These are phyloP conservation scores for Orobanche coerulescens DNA, from an alignment of 257 asterid species.

Conservation along the genomic window DNA sequence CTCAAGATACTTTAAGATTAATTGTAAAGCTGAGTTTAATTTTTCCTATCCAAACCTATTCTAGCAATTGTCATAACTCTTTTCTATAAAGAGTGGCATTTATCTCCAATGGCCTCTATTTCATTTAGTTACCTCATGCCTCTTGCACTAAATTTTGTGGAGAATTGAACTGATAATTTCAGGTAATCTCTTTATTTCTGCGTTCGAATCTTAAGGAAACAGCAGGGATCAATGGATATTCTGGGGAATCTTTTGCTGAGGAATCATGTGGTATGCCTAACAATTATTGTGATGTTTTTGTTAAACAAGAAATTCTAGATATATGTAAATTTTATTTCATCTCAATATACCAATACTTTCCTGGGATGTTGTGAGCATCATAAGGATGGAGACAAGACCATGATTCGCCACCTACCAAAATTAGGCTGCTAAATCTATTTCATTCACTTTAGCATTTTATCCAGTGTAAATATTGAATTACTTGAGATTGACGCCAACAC, in stretches of 20 bases:
- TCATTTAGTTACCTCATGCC: constrained; percentile 12
- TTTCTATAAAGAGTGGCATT: not conserved
- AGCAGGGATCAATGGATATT: constrained; percentile 29
- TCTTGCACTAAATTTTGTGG: constrained; percentile 13
- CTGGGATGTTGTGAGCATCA: constrained; percentile 10
- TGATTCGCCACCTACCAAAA: constrained; percentile 8
- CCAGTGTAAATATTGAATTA: not conserved
- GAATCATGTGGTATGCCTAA: constrained; percentile 51
- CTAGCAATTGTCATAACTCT: not conserved
- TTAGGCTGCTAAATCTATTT: constrained; percentile 19
- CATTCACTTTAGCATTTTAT: constrained; percentile 8
- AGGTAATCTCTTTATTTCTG: constrained; percentile 78
- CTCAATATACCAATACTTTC: not conserved
- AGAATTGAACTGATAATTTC: constrained; percentile 30
- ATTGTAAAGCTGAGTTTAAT: constrained; percentile 4
- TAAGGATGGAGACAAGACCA: constrained; percentile 7
- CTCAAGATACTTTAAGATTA: not conserved
- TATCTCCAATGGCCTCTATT: not conserved
- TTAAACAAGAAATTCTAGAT: not conserved
- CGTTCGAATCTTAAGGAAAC: constrained; percentile 53
- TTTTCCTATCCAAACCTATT: not conserved
- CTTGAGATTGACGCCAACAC: constrained; percentile 14
- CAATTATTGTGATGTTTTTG: constrained; percentile 24
- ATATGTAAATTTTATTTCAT: not conserved
- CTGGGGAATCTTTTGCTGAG: constrained; percentile 37